Evolutionary conservation across 441 rosid genomes (phyloP), one percentile per base, ranked within the genome.

Genomic region (Eutrema salsugineum): DNA sequence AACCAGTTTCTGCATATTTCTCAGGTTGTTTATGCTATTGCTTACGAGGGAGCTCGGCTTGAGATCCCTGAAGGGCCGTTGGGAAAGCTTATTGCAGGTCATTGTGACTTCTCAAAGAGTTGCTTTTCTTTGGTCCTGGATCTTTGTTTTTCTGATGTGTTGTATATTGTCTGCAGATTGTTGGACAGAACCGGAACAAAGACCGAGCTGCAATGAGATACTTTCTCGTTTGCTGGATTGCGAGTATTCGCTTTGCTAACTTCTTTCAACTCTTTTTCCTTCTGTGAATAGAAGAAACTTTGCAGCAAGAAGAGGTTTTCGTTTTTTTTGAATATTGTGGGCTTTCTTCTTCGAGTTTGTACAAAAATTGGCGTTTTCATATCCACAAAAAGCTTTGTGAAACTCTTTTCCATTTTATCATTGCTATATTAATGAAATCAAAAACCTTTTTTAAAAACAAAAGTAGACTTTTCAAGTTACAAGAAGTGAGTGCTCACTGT

Each of bases 11-110:
- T 32, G 20, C 15, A 9, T 66, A 27, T 59, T 6, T 60, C 66
- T 72, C 86, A 94, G 98, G 98, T 95, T 40, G 98, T 93, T 35
- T 89, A 88, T 62, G 92, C 90, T 49, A 93, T 95, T 70, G 99
- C 95, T 44, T 88, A 91, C n/a, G 99, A 93, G 72, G 89, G 95
- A 65, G 87, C 95, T 33, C 85, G 96, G 42, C 80, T 95, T 79
- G 98, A 89, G 72, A 84, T 93, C 68, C 97, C 97, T 2, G 89
- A 84, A 63, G 97, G 97, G 30, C 98, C 97, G 11, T 71, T 95
- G n/a, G 94, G 95, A 75, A 80, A 88, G 79, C 84, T 95, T 66
- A 95, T 89, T 75, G 76, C 97, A 88, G 98, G 98, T 93, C 44
- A n/a, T 40, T 50, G 57, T 50, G 50, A 32, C 47, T 33, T 27